Conservation (phyloP, 2,329 filamentous ascomycete species). For the Sporothrix phasma region DNA sequence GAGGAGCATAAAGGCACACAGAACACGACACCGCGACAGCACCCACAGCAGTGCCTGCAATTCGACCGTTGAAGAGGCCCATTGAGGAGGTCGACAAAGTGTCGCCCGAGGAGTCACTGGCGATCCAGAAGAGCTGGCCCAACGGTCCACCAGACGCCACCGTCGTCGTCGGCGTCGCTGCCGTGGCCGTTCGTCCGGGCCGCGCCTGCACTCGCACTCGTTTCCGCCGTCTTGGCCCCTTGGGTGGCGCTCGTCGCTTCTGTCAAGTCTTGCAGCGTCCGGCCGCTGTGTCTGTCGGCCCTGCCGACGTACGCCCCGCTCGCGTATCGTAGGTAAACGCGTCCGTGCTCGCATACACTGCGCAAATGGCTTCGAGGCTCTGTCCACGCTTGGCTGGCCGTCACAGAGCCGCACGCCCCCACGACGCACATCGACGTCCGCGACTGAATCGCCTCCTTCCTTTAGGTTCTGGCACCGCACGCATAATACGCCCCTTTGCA, state of each 20-base stretch:
- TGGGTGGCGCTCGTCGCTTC: not conserved
- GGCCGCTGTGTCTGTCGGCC: not conserved
- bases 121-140: not conserved
- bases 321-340: not conserved
- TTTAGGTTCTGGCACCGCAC: slow-evolving; percentile 15
- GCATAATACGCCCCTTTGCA: no score
- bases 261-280: not conserved
- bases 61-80: slow-evolving; percentile 16
- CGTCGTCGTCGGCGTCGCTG: not conserved
- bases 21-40: slow-evolving; percentile 12
- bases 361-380: not conserved
- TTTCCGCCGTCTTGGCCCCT: not conserved
- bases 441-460: not conserved
- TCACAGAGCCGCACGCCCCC: slow-evolving; percentile 11
- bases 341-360: not conserved
- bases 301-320: not conserved
- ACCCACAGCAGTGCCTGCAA: slow-evolving; percentile 17
- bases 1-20: slow-evolving; percentile 13
- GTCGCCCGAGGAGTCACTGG: not conserved
- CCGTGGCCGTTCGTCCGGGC: not conserved
- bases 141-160: not conserved
- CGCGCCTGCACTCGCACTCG: not conserved
- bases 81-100: not conserved
- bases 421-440: slow-evolving; percentile 11
- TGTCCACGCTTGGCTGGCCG: not conserved